Conservation (phyloP, 2,329 filamentous ascomycete species). For the Cladosporium halotolerans region DNA sequence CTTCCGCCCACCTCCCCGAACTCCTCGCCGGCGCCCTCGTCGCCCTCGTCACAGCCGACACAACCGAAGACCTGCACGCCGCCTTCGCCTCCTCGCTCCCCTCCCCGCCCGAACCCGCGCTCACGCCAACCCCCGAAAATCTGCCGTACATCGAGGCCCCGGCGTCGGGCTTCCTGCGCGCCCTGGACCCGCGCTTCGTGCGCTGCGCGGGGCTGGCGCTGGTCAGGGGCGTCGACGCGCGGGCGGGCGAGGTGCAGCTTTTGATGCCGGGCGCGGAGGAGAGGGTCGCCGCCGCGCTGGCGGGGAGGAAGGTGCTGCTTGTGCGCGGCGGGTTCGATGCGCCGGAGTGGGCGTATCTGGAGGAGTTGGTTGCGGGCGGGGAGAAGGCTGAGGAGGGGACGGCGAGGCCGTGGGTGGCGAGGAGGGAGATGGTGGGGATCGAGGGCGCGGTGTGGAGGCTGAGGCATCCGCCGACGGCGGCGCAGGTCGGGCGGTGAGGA, state of each 20-base stretch:
- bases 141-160: constrained; percentile 54
- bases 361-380: constrained; percentile 46
- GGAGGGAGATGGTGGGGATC: constrained; percentile 23
- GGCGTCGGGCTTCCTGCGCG: constrained; percentile 31
- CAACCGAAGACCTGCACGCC: not conserved
- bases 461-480: constrained; percentile 26
- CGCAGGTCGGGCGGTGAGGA: not conserved
- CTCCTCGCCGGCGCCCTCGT: constrained; percentile 66
- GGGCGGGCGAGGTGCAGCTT: constrained; percentile 52
- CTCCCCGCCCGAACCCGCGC: not conserved
- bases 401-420: constrained; percentile 26
- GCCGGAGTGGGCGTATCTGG: constrained; percentile 64
- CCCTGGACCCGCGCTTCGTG: constrained; percentile 55
- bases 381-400: constrained; percentile 6
- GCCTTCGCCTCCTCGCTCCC: not conserved
- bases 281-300: constrained; percentile 17
- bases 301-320: constrained; percentile 47
- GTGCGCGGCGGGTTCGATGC: constrained; percentile 63
- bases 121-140: constrained; percentile 43
- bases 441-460: constrained; percentile 29
- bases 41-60: constrained; percentile 57
- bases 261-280: constrained; percentile 52
- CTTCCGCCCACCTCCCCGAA: constrained; percentile 53
- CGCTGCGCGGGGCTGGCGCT: constrained; percentile 59
- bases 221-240: constrained; percentile 61